phyloP scores from a whole-genome alignment of 106 monocot species.

The Dioscorea alata region DNA sequence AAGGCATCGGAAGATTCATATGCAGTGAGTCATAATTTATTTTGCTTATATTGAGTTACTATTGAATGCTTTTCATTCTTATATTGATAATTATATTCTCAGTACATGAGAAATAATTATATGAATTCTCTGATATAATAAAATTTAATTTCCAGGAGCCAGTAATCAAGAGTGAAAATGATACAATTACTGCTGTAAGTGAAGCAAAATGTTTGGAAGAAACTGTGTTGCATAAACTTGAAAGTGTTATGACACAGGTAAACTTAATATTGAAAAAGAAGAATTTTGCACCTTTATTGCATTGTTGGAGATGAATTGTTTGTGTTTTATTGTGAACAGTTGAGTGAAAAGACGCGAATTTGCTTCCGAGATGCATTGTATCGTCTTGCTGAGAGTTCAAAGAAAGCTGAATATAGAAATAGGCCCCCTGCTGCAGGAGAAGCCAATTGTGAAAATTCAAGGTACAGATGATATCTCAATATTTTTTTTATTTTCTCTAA shows the following conservation, averaged over 20 bases:
- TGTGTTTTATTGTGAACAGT: slow-evolving; percentile 7
- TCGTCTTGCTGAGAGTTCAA: slow-evolving; percentile 29
- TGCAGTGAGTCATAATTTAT: no score
- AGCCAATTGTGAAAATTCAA: slow-evolving; percentile 1
- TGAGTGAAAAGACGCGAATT: slow-evolving; percentile 18
- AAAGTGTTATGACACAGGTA: slow-evolving; percentile 40
- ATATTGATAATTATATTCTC: no score
- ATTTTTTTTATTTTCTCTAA: background rate
- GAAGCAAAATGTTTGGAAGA: slow-evolving; percentile 20
- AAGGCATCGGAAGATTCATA: slow-evolving; percentile 1
- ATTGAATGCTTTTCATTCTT: no score
- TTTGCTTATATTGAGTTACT: no score
- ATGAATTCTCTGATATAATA: no score
- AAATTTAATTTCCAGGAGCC: no score
- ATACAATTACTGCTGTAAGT: background rate
- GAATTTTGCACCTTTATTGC: background rate
- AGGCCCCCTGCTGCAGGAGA: background rate
- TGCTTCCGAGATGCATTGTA: slow-evolving; percentile 29
- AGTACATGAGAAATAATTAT: no score
- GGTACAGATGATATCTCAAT: slow-evolving; percentile 9
- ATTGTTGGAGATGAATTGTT: background rate
- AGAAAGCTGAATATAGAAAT: background rate
- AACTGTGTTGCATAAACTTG: slow-evolving; percentile 30
- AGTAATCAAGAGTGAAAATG: background rate
- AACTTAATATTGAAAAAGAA: background rate